Base-by-base conservation (phyloP, 2,329 filamentous ascomycete species). In the Apiospora saccharicola region DNA sequence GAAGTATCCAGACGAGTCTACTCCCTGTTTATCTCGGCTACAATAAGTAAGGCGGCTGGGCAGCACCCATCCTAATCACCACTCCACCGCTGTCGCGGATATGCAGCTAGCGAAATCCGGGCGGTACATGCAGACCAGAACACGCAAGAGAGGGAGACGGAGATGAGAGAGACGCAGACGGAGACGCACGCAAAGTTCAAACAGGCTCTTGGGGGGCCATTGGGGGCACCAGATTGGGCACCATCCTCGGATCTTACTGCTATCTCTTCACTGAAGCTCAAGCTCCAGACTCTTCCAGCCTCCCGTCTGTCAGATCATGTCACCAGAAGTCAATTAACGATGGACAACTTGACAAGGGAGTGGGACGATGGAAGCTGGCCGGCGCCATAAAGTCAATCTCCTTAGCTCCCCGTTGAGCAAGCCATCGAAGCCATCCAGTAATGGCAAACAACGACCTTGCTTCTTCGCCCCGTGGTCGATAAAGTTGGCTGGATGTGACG, bases 21-120 rank as follows among this genome's bases (percentile, higher is more conserved):
- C 70, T 67, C 51, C 70, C 43, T 72, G 72, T 71, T 71, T 67
- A 72, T 73, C 72, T 69, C 71, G 69, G 61, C 72, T 61, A 30
- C 43, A 47, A 44, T n/a, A 71, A 51, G 24, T 61, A 47, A 61
- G 51, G 51, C 69, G 69, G 53, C 70, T 71, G 41, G 61, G 53
- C 41, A 47, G 13, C 47, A 19, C 57, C 57, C 57, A 41, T 64
- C 34, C 19, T 41, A 26, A 57, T 13, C 47, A 41, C 44, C 22
- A 26, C 47, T 24, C 68, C 68, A 70, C 68, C 43, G 41, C 26
- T 44, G 68, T 70, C 68, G 47, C 68, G 68, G 46, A 70, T 70
- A 70, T 70, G 68, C 68, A 70, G 47, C 67, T 68, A 68, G 67
- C 34, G 34, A 64, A 41, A n/a, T 30, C 57, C 57, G 57, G 57